These are phyloP conservation scores for Carex myosuroides DNA, from an alignment of 176 grass and related monocot genomes.

Conservation along the genomic window DNA sequence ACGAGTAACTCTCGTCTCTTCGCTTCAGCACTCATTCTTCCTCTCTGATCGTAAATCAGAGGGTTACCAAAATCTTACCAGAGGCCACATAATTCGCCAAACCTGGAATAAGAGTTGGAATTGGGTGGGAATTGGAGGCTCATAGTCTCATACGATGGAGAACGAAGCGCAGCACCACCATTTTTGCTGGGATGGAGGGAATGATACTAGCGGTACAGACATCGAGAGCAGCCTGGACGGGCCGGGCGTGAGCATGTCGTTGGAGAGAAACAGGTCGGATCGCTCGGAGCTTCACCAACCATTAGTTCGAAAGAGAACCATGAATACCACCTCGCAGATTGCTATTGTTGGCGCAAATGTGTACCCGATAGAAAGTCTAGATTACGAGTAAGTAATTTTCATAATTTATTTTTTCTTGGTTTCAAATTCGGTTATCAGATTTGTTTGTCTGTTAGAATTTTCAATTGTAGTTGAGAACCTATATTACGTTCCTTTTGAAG, in stretches of 20 bases:
- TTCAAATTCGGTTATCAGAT: background rate
- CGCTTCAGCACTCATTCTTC: background rate
- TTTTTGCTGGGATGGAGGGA: conserved; percentile 6
- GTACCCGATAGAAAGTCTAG: conserved; percentile 75
- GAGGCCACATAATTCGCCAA: background rate
- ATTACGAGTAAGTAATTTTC: conserved; percentile 63
- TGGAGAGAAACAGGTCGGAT: conserved; percentile 30
- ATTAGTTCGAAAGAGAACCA: conserved; percentile 59
- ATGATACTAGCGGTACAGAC: conserved; percentile 27
- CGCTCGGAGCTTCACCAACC: conserved; percentile 33
- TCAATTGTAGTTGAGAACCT: background rate
- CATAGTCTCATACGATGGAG: conserved; percentile 29
- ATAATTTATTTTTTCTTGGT: background rate
- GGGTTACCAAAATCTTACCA: background rate
- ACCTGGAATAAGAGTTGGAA: background rate
- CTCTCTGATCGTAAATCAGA: background rate
- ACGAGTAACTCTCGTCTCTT: background rate
- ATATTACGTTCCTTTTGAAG: background rate
- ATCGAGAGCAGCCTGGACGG: conserved; percentile 52
- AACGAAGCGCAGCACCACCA: conserved; percentile 15
- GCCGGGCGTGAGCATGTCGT: background rate
- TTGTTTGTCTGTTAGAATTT: background rate
- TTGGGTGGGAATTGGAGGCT: background rate
- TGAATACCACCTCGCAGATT: conserved; percentile 84
- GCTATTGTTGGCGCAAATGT: conserved; percentile 86